Evolutionary conservation across 176 grass and related monocot species (phyloP).

Genomic region (Aegilops sharonensis): DNA sequence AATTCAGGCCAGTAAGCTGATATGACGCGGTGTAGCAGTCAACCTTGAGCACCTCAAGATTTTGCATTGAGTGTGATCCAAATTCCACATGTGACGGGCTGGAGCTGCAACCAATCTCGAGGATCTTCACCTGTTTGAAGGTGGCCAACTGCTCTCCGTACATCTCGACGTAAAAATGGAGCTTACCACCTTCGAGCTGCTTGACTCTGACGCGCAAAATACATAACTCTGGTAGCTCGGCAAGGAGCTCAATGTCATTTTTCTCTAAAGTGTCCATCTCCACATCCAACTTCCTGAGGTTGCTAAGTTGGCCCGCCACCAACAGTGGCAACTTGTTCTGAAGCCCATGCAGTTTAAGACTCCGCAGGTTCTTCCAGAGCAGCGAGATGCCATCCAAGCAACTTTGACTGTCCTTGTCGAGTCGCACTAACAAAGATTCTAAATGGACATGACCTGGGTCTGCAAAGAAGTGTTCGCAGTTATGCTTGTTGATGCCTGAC

Average conservation of each 20-base stretch:
- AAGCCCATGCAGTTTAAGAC: not conserved
- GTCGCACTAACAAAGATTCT: not conserved
- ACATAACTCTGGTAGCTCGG: not conserved
- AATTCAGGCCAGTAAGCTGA: not conserved
- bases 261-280: not conserved
- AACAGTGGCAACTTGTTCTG: not conserved
- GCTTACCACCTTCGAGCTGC: not conserved
- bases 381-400: not conserved
- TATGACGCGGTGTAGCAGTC: not conserved
- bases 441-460: not conserved
- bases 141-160: not conserved
- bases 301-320: not conserved
- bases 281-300: not conserved
- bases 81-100: not conserved
- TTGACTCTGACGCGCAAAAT: not conserved
- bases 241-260: not conserved
- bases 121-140: not conserved
- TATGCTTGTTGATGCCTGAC: not conserved
- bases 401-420: not conserved
- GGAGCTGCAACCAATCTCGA: not conserved
- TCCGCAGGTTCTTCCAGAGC: not conserved
- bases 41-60: not conserved
- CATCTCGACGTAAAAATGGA: not conserved
- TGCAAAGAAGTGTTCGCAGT: not conserved
- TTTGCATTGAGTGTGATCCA: not conserved